Evolutionary conservation across 495 filamentous ascomycete genomes (phyloP), one percentile per base, ranked within the genome.

Genomic region (Tuber aestivum): DNA sequence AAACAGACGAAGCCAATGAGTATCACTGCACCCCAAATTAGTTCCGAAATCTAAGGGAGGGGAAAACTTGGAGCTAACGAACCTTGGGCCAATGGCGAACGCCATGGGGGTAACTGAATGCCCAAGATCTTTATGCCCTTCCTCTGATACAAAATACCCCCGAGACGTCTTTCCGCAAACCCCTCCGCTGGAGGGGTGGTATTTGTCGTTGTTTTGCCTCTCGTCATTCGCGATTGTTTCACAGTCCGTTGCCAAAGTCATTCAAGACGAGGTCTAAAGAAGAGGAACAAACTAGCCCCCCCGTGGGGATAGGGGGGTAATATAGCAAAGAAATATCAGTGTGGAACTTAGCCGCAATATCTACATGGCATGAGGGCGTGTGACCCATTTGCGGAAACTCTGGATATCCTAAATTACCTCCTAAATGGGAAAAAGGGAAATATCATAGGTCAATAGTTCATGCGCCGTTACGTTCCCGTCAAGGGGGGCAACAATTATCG

Each of bases 1-100:
- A 97, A 97, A 84, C 93, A 97, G 73, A 95, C 93, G 78, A 94
- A 88, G 32, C 93, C 89, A 68, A 94, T 91, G 85, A 96, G 86
- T 41, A 92, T 81, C 68, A 81, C 80, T 81, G 72, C 18, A 56
- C 18, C 7, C 41, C 37, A 71, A 72, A 70, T 72, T 70, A 78
- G 42, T 32, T 72, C 41, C 65, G 23, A 40, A 37, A 14, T 10
- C 7, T 27, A 8, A 32, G 32, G 3, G 40, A 32, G n/a, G 18
- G 32, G 50, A 18, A 27, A 72, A 41, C n/a, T 14, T 50, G 9
- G 40, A 27, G 32, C n/a, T 18, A 14, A 41, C 74, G 56, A 65
- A 83, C 81, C 81, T 80, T 83, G 81, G 0, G 75, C 18, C 44
- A 83, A 40, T 21, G 81, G 81, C 32, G 81, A 81, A 10, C 81